Conservation (phyloP, 768 basidiomycete genomes). For the Rhizopogon vulgaris region DNA sequence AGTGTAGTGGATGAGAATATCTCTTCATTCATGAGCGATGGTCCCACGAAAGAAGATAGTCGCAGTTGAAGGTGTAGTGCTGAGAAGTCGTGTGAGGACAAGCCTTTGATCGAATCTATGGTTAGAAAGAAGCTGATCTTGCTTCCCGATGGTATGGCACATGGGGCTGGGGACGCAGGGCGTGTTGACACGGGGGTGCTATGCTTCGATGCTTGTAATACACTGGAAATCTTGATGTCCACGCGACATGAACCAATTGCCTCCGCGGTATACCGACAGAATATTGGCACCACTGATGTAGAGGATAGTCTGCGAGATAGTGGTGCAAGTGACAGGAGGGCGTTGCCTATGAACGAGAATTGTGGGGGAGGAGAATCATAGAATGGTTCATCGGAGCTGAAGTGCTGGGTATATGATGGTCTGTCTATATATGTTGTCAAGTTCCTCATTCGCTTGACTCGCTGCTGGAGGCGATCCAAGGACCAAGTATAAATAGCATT, state of each 20-base stretch:
- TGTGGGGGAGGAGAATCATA: conserved; percentile 83
- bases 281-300: conserved; percentile 76
- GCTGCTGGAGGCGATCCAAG: conserved; percentile 79
- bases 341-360: conserved; percentile 91
- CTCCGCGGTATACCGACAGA: conserved; percentile 90
- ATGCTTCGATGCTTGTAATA: conserved; percentile 53
- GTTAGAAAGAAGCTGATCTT: conserved; percentile 82
- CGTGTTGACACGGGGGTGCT: conserved; percentile 63
- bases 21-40: conserved; percentile 65
- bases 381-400: conserved; percentile 90
- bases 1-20: conserved; percentile 71
- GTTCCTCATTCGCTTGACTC: conserved; percentile 90
- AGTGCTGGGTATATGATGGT: conserved; percentile 91
- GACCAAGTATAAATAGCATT: conserved; percentile 92
- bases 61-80: conserved; percentile 83
- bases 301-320: conserved; percentile 73
- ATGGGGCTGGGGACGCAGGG: conserved; percentile 68
- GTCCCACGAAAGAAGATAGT: conserved; percentile 80
- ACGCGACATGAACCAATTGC: conserved; percentile 93
- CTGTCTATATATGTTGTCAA: conserved; percentile 84
- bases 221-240: conserved; percentile 74
- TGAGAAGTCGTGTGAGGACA: conserved; percentile 86
- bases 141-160: conserved; percentile 62
- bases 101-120: conserved; percentile 82
- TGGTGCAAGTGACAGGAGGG: conserved; percentile 74